Conservation (phyloP, 129 eudicot genomes). For the Scalesia atractyloides region DNA sequence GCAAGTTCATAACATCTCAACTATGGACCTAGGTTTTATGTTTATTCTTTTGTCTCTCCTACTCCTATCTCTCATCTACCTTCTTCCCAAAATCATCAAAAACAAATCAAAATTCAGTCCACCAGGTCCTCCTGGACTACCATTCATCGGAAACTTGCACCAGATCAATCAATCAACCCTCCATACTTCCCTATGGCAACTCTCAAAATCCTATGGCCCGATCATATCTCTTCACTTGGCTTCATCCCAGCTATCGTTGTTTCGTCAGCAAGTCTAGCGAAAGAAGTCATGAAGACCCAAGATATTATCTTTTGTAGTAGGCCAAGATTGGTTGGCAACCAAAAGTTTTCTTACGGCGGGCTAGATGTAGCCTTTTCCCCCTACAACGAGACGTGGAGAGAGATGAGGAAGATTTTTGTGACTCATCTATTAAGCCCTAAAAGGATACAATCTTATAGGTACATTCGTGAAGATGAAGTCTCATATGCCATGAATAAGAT, state of each 20-base stretch:
- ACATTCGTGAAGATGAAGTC: constrained; percentile 33
- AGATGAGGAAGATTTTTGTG: constrained; percentile 27
- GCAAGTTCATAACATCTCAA: background rate
- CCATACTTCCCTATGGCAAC: constrained; percentile 30
- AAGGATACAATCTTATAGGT: constrained; percentile 9
- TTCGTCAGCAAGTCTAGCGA: constrained; percentile 24
- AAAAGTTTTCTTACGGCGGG: constrained; percentile 17
- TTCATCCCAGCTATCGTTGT: constrained; percentile 25
- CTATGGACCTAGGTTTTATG: background rate
- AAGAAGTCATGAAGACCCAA: constrained; percentile 26
- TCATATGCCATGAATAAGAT: constrained; percentile 10
- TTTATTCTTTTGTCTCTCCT: constrained; percentile 18
- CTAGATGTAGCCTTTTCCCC: constrained; percentile 22
- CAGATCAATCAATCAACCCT: constrained; percentile 22
- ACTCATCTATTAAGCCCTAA: constrained; percentile 14
- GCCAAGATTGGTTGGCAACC: constrained; percentile 9
- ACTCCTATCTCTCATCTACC: constrained; percentile 14
- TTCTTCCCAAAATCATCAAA: constrained; percentile 23
- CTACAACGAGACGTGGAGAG: constrained; percentile 15
- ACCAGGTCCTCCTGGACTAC: constrained; percentile 32
- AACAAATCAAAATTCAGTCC: constrained; percentile 19
- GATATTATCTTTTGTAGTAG: constrained; percentile 25
- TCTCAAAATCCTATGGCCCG: constrained; percentile 32
- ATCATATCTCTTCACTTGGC: constrained; percentile 16
- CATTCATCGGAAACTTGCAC: constrained; percentile 37